A percentile compares a stretch with the other conserved stretches of the same genome.
Evolutionary conservation across 345 rosid species (phyloP).

Genomic region (Hibiscus trionum): DNA sequence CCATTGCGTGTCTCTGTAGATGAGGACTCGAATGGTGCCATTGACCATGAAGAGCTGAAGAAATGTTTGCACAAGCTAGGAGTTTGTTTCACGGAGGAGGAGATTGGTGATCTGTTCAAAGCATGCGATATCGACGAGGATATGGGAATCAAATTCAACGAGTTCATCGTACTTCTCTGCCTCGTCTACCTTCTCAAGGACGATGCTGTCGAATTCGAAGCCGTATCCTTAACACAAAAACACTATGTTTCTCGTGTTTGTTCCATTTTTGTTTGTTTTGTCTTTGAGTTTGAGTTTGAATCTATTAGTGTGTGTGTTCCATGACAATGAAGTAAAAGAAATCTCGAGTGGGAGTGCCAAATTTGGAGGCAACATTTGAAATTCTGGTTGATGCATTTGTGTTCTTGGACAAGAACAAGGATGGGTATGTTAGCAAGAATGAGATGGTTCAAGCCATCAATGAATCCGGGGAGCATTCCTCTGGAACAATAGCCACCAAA

Average conservation of each 20-base stretch:
- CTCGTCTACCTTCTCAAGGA: slow-evolving; percentile 83
- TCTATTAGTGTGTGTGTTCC: slow-evolving; percentile 19
- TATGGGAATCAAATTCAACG: slow-evolving; percentile 75
- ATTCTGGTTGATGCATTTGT: slow-evolving; percentile 80
- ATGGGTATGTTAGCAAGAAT: slow-evolving; percentile 74
- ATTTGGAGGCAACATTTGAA: slow-evolving; percentile 75
- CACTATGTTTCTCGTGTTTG: not conserved
- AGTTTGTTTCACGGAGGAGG: slow-evolving; percentile 69
- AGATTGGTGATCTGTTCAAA: slow-evolving; percentile 61
- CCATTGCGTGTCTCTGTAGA: slow-evolving; percentile 30
- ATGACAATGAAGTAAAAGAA: slow-evolving; percentile 40
- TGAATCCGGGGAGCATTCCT: slow-evolving; percentile 88
- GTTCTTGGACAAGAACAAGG: slow-evolving; percentile 82
- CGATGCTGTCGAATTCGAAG: slow-evolving; percentile 41
- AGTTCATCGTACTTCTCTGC: slow-evolving; percentile 89
- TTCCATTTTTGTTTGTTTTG: too few relatives aligned
- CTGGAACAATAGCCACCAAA: slow-evolving; percentile 78
- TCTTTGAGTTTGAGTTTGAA: too few relatives aligned
- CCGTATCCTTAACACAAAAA: slow-evolving; percentile 36
- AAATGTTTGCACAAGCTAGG: slow-evolving; percentile 66
- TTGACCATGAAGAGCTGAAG: slow-evolving; percentile 70
- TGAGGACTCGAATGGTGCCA: slow-evolving; percentile 72
- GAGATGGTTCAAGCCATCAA: slow-evolving; percentile 87
- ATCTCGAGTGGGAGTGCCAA: slow-evolving; percentile 61
- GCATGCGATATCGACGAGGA: slow-evolving; percentile 78